Conservation (phyloP, 2,329 filamentous ascomycete species). For the Calycina marina region DNA sequence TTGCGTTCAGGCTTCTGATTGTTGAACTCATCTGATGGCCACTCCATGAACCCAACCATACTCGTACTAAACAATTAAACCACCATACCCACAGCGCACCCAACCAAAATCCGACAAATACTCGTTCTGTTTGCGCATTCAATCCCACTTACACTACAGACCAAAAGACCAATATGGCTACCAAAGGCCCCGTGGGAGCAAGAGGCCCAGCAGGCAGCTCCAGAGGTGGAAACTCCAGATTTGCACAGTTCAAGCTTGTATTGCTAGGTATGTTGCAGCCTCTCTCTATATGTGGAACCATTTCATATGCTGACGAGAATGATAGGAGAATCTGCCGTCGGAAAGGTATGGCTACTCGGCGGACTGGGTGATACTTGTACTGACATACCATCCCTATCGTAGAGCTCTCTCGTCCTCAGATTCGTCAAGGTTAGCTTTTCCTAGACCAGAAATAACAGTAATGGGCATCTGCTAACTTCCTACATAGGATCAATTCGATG, state of each 20-base stretch:
- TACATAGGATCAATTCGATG: constrained; percentile 89
- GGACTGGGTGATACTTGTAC: constrained; percentile 6
- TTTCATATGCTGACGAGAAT: neutral
- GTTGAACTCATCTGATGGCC: too few relatives aligned
- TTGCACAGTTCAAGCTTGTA: constrained; percentile 98
- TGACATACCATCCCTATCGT: constrained; percentile 13
- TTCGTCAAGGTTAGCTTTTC: constrained; percentile 75
- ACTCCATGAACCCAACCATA: too few relatives aligned
- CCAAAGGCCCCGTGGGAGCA: constrained; percentile 59
- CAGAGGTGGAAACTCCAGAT: constrained; percentile 61
- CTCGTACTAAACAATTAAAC: too few relatives aligned
- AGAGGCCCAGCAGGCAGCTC: constrained; percentile 54
- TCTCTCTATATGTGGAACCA: neutral
- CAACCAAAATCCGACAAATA: neutral
- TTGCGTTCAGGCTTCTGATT: too few relatives aligned
- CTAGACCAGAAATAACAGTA: neutral
- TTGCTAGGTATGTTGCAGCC: constrained; percentile 58
- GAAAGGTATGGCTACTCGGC: constrained; percentile 56
- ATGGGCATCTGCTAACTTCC: constrained; percentile 3
- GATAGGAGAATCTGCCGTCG: constrained; percentile 90
- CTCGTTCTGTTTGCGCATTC: neutral
- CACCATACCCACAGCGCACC: constrained; percentile 1
- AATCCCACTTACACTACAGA: too few relatives aligned
- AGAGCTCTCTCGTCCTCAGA: constrained; percentile 95
- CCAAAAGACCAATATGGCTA: constrained; percentile 71